Base-by-base conservation (phyloP, 129 eudicot species). In the Logfia minima region DNA sequence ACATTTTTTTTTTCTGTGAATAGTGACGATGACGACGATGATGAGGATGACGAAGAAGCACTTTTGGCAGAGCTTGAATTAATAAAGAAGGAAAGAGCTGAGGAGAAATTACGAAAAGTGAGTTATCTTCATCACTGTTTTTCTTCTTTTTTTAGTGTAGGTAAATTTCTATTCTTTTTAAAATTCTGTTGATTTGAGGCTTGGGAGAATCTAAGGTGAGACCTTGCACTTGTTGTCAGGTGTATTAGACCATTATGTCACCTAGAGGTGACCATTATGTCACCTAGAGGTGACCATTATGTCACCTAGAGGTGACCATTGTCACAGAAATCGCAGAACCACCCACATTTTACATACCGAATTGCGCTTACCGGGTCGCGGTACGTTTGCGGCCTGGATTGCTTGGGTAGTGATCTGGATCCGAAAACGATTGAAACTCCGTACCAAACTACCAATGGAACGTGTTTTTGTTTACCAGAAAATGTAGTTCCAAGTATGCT, bases 31-130 rank as follows among this genome's bases (percentile, higher is more conserved):
- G 92, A 88, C 1, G 93, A 88, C 0, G 99, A 94, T 14, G 99
- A 95, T 3, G 99, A 90, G 77, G 99, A 95, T 84, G 99, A 95
- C 77, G 90, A 90, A 59, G 99, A 92, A 77, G 99, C 99, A 82
- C 97, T 93, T 64, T 67, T 93, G 82, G 96, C 96, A 58, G 98
- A 91, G 81, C 98, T 93, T 81, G 98, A 89, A 80, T 84, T 83
- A 39, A 84, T 93, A 77, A 90, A 85, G 85, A 95, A 87, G 85
- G 99, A 95, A 83, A 88, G 92, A 75, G 95, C 96, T 0, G 99
- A 95, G 82, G 97, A 89, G 85, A 95, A 88, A 74, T 71, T 84
- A 8, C 89, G 89, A 24, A 83, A 85, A 77, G 98, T 93, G 67
- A 87, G 95, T 83, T 48, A 18, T 68, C 56, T 31, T 65, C 37